A percentile compares a stretch with the other conserved stretches of the same genome.
Conservation (phyloP, 2,329 filamentous ascomycete genomes). For the Pyrenophora graminea region DNA sequence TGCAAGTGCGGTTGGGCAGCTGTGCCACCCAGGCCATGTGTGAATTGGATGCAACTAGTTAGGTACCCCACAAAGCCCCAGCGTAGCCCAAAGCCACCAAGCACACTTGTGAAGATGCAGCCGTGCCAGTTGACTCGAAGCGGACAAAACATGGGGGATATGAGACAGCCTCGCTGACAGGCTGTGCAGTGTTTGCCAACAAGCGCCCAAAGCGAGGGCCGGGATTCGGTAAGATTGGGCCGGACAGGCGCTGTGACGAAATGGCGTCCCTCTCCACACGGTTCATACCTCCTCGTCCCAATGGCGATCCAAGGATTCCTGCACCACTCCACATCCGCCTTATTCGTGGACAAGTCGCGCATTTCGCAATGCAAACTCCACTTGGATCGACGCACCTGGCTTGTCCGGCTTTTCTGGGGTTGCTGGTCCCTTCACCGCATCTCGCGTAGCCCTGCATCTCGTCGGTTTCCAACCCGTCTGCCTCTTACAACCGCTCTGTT, state of each 20-base stretch:
- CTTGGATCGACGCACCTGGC: constrained; percentile 21
- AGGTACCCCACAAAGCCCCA: no score
- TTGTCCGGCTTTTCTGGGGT: constrained; percentile 28
- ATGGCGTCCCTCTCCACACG: constrained; percentile 25
- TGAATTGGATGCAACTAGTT: no score
- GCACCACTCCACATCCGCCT: constrained; percentile 16
- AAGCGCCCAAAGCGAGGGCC: constrained; percentile 6
- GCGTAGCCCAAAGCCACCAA: background rate
- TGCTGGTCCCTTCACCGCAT: constrained; percentile 25
- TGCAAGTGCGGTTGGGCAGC: background rate
- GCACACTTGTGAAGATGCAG: background rate
- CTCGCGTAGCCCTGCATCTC: constrained; percentile 5
- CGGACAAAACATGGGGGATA: background rate
- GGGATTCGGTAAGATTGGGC: constrained; percentile 10
- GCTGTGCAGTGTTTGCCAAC: constrained; percentile 1
- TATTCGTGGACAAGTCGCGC: constrained; percentile 15
- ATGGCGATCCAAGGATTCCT: constrained; percentile 17
- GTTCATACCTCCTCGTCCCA: constrained; percentile 19
- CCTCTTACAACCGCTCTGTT: constrained; percentile 5
- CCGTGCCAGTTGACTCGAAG: constrained; percentile 3
- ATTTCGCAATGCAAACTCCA: constrained; percentile 24
- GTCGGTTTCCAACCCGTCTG: constrained; percentile 6
- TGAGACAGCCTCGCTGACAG: background rate
- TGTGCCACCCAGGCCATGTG: background rate
- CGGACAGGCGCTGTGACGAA: constrained; percentile 15